Evolutionary conservation across 2,329 filamentous ascomycete species (phyloP), one percentile per base, ranked within the genome.

Genomic region (Hymenoscyphus repandus): DNA sequence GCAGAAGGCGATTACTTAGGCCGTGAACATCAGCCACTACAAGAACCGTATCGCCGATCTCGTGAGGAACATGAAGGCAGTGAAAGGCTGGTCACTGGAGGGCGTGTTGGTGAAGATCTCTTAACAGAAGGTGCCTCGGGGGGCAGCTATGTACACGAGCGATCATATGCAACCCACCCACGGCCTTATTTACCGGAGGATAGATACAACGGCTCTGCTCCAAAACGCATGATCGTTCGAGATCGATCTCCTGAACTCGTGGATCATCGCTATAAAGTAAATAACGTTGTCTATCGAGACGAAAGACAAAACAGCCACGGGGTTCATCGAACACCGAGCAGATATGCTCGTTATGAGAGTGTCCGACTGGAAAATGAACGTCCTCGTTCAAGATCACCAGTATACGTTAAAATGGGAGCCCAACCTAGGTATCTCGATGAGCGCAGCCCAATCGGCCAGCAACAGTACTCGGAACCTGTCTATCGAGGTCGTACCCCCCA

Each of bases 311-410:
- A 45, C 45, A 64, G 57, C 41, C 57, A 62, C 43, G 57, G 56
- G 38, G 52, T 55, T 46, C 55, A 61, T 34, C 61, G 59, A 33
- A 61, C 62, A 31, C 62, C 63, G 11, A 64, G 62, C 46, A 62
- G 64, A 55, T 66, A 62, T 56, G 62, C 64, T 47, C 50, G 64
- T 22, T 68, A 67, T 49, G 64, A 66, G 52, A 65, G 62, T 55
- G 62, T 65, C 46, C 58, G 64, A 55, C 58, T 62, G n/a, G 58
- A 63, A 51, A 59, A 59, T 50, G 65, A 65, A 37, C 63, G 62
- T 45, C 58, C 59, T 12, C 66, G 64, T 54, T 68, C 68, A 13
- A 63, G 61, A 44, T 68, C 69, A 36, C 66, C 68, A 46, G 57
- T 63, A 50, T 68, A 66, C 58, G 56, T 64, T 49, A 65, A 65